Evolutionary conservation across 2,329 filamentous ascomycete species (phyloP).

Genomic region (Arthrocladium fulminans): DNA sequence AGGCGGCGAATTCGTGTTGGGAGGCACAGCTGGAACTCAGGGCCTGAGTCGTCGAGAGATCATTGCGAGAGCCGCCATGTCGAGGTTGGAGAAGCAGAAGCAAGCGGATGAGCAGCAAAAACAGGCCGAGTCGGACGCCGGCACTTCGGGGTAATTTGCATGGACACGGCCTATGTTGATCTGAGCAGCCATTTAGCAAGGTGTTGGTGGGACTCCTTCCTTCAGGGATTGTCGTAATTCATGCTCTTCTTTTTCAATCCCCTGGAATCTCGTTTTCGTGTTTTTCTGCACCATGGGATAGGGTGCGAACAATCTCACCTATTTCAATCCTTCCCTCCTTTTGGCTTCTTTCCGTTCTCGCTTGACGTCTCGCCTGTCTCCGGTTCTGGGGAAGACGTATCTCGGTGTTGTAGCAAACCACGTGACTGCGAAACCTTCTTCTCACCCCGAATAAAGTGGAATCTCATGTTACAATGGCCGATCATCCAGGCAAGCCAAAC

Average conservation of each 20-base stretch:
- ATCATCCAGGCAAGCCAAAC: too few relatives aligned
- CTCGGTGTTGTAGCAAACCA: too few relatives aligned
- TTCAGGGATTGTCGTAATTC: neutral
- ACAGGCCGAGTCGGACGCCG: neutral
- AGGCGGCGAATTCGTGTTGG: conserved; percentile 68
- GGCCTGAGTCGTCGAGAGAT: conserved; percentile 63
- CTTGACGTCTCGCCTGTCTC: too few relatives aligned
- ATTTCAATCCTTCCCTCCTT: too few relatives aligned
- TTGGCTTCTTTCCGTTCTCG: too few relatives aligned
- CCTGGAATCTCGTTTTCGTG: neutral
- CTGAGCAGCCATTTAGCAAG: conserved; percentile 13
- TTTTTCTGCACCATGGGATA: neutral
- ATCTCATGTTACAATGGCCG: too few relatives aligned
- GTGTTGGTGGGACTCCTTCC: conserved; percentile 14
- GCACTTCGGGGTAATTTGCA: neutral
- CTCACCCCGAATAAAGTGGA: too few relatives aligned
- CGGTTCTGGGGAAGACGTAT: too few relatives aligned
- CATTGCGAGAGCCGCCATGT: conserved; percentile 64
- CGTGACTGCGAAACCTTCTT: too few relatives aligned
- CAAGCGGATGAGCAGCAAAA: conserved; percentile 1
- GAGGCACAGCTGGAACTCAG: conserved; percentile 40
- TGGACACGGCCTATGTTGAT: neutral
- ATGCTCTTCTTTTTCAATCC: neutral
- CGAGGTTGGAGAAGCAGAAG: conserved; percentile 48
- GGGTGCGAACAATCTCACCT: too few relatives aligned